Evolutionary conservation across 1,284 basidiomycete species (phyloP), one percentile per base, ranked within the genome.

Genomic region (Moesziomyces parantarcticus): DNA sequence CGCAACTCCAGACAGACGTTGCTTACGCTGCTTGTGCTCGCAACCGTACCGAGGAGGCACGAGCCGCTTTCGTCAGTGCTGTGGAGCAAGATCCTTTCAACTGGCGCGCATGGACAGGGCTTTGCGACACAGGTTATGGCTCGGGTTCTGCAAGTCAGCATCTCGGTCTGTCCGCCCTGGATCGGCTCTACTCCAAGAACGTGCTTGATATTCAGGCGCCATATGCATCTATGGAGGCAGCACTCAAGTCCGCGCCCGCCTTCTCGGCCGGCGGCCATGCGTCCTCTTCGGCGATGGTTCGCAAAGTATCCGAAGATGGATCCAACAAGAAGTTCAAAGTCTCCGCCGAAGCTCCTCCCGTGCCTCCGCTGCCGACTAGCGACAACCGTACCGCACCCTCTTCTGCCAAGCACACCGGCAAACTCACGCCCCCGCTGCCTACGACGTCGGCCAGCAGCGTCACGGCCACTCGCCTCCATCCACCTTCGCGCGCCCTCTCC

Each of bases 41-140:
- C 36, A 64, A 64, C 18, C 69, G 69, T 7, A 43, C 50, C 22
- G 47, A 56, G 5, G 65, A 79, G 47, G 80, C 80, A 4, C 67
- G 64, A 2, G 41, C 67, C 10, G 39, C 46, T 47, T 75, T 77
- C 52, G 23, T 41, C 21, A 50, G 60, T 18, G 78, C 78, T 9
- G 58, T 72, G 22, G 53, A 70, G 13, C 45, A 52, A 8, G 79
- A 81, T 41, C 76, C 62, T 32, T 76, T 72, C 60, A 77, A 76
- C 22, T 82, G 81, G 80, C 66, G 69, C 16, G 78, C 80, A 8
- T 81, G 78, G 72, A 48, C 77, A 3, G 70, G 75, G 1, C 60
- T 81, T 9, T 79, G 77, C 44, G 80, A 82, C 45, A 69, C 73
- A 10, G 75, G 66, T n/a, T 60, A 61, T 13, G 68, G 63, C 29